Evolutionary conservation across 2,329 filamentous ascomycete genomes (phyloP).

Genomic region (Fusarium anguioides): DNA sequence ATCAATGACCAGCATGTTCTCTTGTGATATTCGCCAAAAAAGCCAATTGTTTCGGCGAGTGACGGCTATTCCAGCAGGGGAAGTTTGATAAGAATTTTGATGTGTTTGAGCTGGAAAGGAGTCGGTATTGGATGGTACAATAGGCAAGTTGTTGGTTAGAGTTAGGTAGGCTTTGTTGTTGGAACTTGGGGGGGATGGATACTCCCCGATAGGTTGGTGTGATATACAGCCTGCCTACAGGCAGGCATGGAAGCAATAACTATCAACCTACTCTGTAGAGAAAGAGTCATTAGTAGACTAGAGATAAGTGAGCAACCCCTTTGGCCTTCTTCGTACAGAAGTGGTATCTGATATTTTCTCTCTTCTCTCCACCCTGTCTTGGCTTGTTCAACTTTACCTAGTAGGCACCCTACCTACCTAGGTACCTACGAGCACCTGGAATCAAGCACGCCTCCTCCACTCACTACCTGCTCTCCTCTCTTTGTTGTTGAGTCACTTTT

Average conservation of each 20-base stretch:
- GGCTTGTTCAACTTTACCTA: background rate
- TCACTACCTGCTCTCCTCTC: background rate
- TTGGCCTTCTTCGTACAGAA: background rate
- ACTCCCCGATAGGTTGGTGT: constrained; percentile 19
- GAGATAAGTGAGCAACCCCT: constrained; percentile 21
- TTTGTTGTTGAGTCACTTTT: constrained; percentile 3
- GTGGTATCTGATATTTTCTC: constrained; percentile 10
- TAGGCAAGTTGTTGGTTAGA: background rate
- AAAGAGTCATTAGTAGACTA: constrained; percentile 5
- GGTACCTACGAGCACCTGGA: too few relatives aligned
- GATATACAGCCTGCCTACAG: background rate
- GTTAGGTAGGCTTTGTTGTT: constrained; percentile 1
- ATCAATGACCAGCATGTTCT: background rate
- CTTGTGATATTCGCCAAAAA: background rate
- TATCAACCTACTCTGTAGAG: too few relatives aligned
- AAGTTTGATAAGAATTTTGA: background rate
- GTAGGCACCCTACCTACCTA: too few relatives aligned
- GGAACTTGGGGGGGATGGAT: constrained; percentile 13
- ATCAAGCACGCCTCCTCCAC: constrained; percentile 4
- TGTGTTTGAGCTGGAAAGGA: background rate
- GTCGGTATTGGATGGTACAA: background rate
- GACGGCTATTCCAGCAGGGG: background rate
- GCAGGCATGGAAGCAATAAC: background rate
- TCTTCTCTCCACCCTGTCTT: background rate
- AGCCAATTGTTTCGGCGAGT: background rate